phyloP scores from a whole-genome alignment of 2,329 filamentous ascomycete genomes.

The Fusarium coicis region DNA sequence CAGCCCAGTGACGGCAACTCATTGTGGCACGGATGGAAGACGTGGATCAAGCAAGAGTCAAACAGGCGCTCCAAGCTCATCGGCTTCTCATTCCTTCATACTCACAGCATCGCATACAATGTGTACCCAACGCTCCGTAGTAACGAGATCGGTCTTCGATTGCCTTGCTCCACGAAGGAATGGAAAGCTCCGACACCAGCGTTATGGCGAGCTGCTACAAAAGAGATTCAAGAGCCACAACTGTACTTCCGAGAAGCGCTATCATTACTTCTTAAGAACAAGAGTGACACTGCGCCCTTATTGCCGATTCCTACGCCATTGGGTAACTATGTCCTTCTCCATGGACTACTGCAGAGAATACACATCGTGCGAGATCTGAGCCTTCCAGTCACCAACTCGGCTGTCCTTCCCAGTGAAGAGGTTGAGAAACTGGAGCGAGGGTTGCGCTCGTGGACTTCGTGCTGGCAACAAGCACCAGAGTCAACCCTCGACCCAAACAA shows the following conservation, averaged over 20 bases:
- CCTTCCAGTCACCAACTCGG: constrained; percentile 48
- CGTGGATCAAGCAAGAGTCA: constrained; percentile 49
- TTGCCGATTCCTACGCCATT: constrained; percentile 51
- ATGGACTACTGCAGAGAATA: constrained; percentile 52
- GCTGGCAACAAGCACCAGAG: constrained; percentile 53
- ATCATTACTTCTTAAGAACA: constrained; percentile 46
- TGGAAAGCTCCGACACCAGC: constrained; percentile 49
- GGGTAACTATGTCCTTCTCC: constrained; percentile 52
- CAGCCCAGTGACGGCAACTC: constrained; percentile 1
- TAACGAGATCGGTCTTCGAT: constrained; percentile 50
- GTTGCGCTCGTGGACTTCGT: constrained; percentile 51
- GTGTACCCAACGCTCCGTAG: constrained; percentile 51
- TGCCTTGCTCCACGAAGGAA: constrained; percentile 51
- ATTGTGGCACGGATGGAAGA: constrained; percentile 40
- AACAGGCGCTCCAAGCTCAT: constrained; percentile 50
- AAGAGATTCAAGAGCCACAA: constrained; percentile 47
- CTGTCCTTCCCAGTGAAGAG: constrained; percentile 48
- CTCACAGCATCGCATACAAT: constrained; percentile 53
- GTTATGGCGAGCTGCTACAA: constrained; percentile 1
- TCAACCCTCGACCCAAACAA: constrained; percentile 54
- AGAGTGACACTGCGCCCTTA: constrained; percentile 29
- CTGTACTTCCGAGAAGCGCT: constrained; percentile 52
- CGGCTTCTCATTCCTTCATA: constrained; percentile 53
- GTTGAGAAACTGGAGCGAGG: constrained; percentile 52
- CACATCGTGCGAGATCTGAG: constrained; percentile 53